Evolutionary conservation across 345 rosid genomes (phyloP), one percentile per base, ranked within the genome.

Genomic region (Schrenkiella parvula): DNA sequence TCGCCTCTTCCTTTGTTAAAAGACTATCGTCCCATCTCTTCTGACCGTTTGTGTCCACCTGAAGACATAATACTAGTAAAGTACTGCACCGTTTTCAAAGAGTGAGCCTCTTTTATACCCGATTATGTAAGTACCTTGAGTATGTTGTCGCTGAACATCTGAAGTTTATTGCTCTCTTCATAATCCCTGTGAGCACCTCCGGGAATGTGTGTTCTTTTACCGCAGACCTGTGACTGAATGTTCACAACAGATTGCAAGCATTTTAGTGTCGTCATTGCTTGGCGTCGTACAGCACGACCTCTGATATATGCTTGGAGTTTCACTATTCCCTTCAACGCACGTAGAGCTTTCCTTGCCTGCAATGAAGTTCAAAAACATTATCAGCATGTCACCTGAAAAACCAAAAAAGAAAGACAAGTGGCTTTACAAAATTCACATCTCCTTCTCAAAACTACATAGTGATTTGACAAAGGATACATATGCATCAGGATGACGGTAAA

Each of bases 241-340:
- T 83, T 85, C 8, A 93, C 86, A 74, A 93, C 79, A 59, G 97
- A 90, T 64, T 93, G 95, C 81, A 93, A 81, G 75, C 91, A 82
- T 73, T 91, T 90, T 12, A 93, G 84, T 21, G 97, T 87, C 43
- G 80, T 81, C 74, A 85, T 74, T 13, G 97, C 93, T 72, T 93
- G 97, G 48, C 89, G 90, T 79, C 98, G 81, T 71, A 90, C 92
- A 0, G 85, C 82, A 67, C 83, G 71, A 34, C 97, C 98, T 54
- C 97, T 81, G 18, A 93, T 88, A 55, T 90, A 82, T 4, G 98
- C 97, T 79, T 93, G 98, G 19, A 93, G 97, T 84, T 67, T 87
- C 66, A 89, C 96, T 73, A 93, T 93, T 21, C 98, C 98, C 78
- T 85, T 93, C 76, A 93, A 52, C 12, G 98, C 98, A 70, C 87